A percentile compares a stretch with the other conserved stretches of the same genome.
phyloP scores from a whole-genome alignment of 2,329 filamentous ascomycete genomes.

The Monilinia vaccinii-corymbosi region DNA sequence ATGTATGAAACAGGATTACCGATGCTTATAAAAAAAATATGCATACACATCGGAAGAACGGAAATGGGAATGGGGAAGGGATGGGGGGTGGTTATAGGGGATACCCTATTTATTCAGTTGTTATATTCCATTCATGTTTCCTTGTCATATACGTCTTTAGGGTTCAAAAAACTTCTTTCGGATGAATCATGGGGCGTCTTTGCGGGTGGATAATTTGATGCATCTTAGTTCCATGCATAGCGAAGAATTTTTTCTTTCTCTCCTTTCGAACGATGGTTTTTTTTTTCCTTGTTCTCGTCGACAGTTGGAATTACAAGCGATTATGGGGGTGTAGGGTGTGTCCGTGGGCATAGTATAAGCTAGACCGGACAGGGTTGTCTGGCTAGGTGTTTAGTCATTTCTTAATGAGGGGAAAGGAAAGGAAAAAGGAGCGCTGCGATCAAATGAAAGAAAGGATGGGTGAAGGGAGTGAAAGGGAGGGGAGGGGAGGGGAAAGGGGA shows the following conservation, averaged over 20 bases:
- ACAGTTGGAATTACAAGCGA: neutral
- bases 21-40: neutral
- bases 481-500: neutral
- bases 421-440: neutral
- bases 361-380: neutral
- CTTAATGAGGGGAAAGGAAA: too few relatives aligned
- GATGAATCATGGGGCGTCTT: neutral
- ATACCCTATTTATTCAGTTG: slow-evolving; percentile 1
- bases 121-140: neutral
- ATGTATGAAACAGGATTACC: neutral
- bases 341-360: neutral
- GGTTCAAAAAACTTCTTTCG: neutral
- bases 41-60: neutral
- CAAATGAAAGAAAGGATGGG: neutral
- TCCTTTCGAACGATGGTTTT: neutral
- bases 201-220: neutral
- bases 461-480: neutral
- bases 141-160: neutral
- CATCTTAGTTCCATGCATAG: slow-evolving; percentile 6
- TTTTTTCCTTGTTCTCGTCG: neutral
- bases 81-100: neutral
- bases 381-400: neutral
- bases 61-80: slow-evolving; percentile 14
- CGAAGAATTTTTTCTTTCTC: slow-evolving; percentile 14
- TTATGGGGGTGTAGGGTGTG: neutral